Base-by-base conservation (phyloP, 441 rosid genomes). In the Kokia cookei region DNA sequence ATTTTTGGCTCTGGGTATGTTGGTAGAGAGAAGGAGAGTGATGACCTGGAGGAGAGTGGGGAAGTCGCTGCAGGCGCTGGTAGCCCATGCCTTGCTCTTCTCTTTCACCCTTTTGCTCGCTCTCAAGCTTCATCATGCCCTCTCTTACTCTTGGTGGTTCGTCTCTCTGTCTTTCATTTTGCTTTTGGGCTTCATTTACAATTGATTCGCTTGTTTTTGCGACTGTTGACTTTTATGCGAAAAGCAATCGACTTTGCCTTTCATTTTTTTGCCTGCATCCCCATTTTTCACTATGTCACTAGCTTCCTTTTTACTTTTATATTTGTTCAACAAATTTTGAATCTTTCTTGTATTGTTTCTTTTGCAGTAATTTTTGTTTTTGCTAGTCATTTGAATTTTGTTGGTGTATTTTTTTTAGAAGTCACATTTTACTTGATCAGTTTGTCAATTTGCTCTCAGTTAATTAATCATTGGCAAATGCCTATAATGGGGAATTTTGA, bases 11-110 rank as follows among this genome's bases (percentile, higher is more conserved):
- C 17, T 9, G 73, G 67, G 58, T 61, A 87, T 88, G 93, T 71
- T 84, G 87, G 84, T 82, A 64, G 90, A 78, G 79, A 83, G 91
- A 75, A 83, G 82, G 51, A 82, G 80, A 78, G 82, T 80, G 74
- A 88, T 89, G 93, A 91, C 86, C 75, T 92, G 96, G 95, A 81
- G 90, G 69, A 87, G 95, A 83, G 93, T 92, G 74, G 87, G 81
- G 60, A 88, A 82, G 86, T 88, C 95, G 58, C 75, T 85, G 53
- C 96, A 89, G 72, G 85, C 91, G 5, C 87, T 90, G 48, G 62
- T 82, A 10, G 97, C 95, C 32, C 97, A 94, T 75, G 74, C 51
- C 62, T 80, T 89, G 72, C 93, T 92, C 78, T 87, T 94, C 87
- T 81, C 91, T 68, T 92, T 92, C 90, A 86, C 94, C 48, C 85